Percentiles rank a stretch among this genome's conserved stretches.
Evolutionary conservation across 257 asterid species (phyloP).

Genomic region (Solanum paucissectum): DNA sequence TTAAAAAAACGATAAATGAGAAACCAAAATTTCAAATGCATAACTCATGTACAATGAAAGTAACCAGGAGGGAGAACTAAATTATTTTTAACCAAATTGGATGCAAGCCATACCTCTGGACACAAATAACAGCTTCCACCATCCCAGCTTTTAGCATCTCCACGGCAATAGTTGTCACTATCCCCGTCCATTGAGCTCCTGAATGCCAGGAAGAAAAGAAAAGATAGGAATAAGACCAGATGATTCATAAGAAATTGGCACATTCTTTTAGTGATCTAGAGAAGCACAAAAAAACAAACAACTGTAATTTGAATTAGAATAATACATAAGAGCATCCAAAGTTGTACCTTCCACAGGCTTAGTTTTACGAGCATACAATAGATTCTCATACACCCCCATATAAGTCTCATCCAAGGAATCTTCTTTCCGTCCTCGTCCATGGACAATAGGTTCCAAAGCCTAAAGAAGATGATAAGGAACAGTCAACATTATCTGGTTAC

Average conservation of each 20-base stretch:
- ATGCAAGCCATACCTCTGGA: constrained; percentile 55
- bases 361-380: constrained; percentile 85
- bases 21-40: neutral
- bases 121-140: constrained; percentile 97
- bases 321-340: neutral
- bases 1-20: neutral
- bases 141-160: constrained; percentile 91
- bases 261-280: neutral
- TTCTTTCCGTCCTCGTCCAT: constrained; percentile 88
- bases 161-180: constrained; percentile 92
- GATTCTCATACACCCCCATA: constrained; percentile 73
- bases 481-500: neutral
- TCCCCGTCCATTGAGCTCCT: constrained; percentile 99
- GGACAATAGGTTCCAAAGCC: constrained; percentile 80
- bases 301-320: neutral
- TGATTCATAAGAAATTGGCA: neutral
- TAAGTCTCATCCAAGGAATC: constrained; percentile 80
- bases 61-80: neutral
- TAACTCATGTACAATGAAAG: neutral
- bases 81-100: neutral
- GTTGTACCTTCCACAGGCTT: constrained; percentile 76
- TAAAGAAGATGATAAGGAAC: constrained; percentile 7
- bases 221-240: neutral
- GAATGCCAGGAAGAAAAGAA: neutral
- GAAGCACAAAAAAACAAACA: neutral